These are phyloP conservation scores for Botryosphaeria dothidea DNA, from an alignment of 2,329 filamentous ascomycete genomes.

Conservation along the genomic window DNA sequence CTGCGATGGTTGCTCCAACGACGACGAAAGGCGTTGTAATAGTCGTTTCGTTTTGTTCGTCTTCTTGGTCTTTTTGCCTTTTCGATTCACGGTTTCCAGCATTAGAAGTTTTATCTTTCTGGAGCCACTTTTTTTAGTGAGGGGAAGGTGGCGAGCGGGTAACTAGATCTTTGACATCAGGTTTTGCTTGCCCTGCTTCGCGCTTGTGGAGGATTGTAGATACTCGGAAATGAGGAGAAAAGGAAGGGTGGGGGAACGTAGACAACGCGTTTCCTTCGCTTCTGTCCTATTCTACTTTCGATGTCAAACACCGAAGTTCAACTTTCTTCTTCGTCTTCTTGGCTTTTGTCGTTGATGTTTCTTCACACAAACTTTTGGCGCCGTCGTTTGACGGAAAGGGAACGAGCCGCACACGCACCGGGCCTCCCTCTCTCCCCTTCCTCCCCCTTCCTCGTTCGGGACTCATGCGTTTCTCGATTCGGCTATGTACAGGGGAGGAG, in stretches of 20 bases:
- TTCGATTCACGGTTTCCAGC: background rate
- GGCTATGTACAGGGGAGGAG: background rate
- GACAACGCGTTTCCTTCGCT: background rate
- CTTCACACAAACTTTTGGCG: no score
- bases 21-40: constrained; percentile 2
- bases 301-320: background rate
- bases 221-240: background rate
- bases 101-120: background rate
- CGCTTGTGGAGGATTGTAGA: background rate
- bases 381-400: no score
- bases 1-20: background rate
- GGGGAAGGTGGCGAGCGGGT: background rate
- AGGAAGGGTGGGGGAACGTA: background rate
- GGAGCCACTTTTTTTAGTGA: background rate
- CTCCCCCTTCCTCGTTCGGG: no score
- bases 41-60: background rate
- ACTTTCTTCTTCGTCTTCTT: background rate
- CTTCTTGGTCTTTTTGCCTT: background rate
- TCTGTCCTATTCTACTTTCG: background rate
- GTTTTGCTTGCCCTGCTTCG: no score
- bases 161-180: no score
- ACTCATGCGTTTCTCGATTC: no score
- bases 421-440: no score
- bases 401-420: no score
- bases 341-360: no score